phyloP scores from a whole-genome alignment of 306 rosid genomes.

The Rosa chinensis region DNA sequence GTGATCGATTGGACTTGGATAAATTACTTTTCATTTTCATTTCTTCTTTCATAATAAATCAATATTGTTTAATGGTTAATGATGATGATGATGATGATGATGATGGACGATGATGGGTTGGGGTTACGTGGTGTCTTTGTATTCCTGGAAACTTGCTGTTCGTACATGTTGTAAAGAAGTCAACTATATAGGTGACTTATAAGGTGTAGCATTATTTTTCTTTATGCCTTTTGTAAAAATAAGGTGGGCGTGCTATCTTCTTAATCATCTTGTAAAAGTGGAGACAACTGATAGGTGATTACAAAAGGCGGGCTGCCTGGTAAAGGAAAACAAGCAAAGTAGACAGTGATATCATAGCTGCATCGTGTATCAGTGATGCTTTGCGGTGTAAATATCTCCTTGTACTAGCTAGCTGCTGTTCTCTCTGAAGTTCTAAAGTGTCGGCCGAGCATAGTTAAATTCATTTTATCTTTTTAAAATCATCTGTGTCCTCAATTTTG shows the following conservation, averaged over 20 bases:
- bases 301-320: slow-evolving; percentile 22
- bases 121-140: slow-evolving; percentile 18
- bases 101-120: slow-evolving; percentile 7
- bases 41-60: slow-evolving; percentile 5
- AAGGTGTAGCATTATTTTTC: slow-evolving; percentile 16
- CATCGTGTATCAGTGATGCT: slow-evolving; percentile 6
- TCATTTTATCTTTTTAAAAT: no score
- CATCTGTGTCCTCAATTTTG: no score
- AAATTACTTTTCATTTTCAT: slow-evolving; percentile 1
- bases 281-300: slow-evolving; percentile 16
- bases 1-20: slow-evolving; percentile 23
- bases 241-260: slow-evolving; percentile 49
- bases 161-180: neutral
- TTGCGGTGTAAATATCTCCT: neutral
- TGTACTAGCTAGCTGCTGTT: no score
- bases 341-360: slow-evolving; percentile 34
- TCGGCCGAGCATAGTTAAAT: no score
- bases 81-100: neutral
- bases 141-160: slow-evolving; percentile 18
- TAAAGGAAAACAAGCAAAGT: slow-evolving; percentile 24
- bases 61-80: neutral
- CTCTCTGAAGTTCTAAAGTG: no score
- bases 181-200: neutral
- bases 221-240: neutral
- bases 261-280: slow-evolving; percentile 30